A percentile compares a stretch with the other conserved stretches of the same genome.
Conservation (phyloP, 352 stramenopile genomes). For the Thraustochytrium sp. region DNA sequence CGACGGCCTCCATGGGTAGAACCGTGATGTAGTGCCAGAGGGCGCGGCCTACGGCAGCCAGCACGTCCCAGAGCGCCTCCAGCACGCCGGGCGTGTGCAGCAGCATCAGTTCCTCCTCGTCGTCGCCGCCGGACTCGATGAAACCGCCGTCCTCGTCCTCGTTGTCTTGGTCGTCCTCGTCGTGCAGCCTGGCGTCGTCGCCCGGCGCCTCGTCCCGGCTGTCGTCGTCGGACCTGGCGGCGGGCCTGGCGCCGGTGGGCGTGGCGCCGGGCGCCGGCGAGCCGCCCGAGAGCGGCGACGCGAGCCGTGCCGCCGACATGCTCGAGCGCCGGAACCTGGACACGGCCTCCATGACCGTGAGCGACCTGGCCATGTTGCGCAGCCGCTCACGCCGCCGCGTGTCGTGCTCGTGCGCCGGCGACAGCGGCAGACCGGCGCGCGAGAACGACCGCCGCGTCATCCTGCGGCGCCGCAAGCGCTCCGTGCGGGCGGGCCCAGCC, state of each 20-base stretch:
- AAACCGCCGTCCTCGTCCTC: neutral
- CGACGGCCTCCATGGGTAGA: too few species aligned
- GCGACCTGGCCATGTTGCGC: constrained; percentile 7
- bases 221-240: neutral
- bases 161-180: neutral
- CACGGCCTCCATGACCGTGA: neutral
- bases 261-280: neutral
- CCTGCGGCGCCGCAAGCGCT: neutral
- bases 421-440: neutral
- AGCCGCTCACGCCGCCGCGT: neutral
- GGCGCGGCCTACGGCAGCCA: neutral
- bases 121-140: neutral
- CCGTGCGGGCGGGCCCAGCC: neutral
- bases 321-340: neutral
- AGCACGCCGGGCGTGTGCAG: neutral
- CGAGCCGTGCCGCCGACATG: neutral
- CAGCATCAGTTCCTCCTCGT: neutral
- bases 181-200: neutral
- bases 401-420: constrained; percentile 5
- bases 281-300: neutral
- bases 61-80: neutral
- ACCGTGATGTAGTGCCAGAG: too few species aligned
- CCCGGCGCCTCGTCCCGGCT: neutral
- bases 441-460: neutral
- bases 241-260: neutral